Base-by-base conservation (phyloP, 2,329 filamentous ascomycete genomes). In the Apiospora rasikravindrae region DNA sequence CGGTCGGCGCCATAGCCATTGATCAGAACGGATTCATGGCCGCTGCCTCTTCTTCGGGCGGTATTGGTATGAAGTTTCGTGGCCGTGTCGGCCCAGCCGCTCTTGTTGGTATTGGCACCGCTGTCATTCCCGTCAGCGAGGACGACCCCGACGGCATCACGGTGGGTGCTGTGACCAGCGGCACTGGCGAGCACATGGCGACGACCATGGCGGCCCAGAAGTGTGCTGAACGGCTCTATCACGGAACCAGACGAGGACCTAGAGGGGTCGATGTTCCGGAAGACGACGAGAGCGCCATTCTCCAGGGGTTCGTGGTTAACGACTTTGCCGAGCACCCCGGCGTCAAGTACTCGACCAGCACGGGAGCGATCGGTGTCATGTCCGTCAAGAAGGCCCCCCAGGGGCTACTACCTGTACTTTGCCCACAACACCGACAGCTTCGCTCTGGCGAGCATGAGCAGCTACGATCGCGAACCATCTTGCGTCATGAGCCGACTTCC, bases 181-280 rank as follows among this genome's bases (percentile, higher is more conserved):
- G 96, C 40, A 99, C 96, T 2, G 96, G 96, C 67, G 96, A 99
- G 83, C 96, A 99, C 80, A 99, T 99, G 93, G 94, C 95, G 47
- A 98, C 96, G 0, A 97, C 95, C 0, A 92, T 97, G 88, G 96
- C 96, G 14, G 95, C 96, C 8, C 91, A 92, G 72, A 92, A 92
- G 71, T 97, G 95, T 80, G 95, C 95, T 0, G 93, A 96, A 75
- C 90, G 96, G 66, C 87, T 99, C 37, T 98, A 95, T 79, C 89
- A 92, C 75, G 89, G 87, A 76, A 92, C 87, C 68, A 88, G 86
- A 78, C 91, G 89, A 75, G 88, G 84, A 2, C 83, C 82, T 69
- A 88, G 85, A 22, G 94, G 94, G 8, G 82, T 82, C 10, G 90
- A 93, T 74, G 85, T 93, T 22, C 82, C 87, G 14, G 92, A 92